These are phyloP conservation scores for Sugiyamaella mastotermitis DNA, from an alignment of 805 yeast species.

Conservation along the genomic window DNA sequence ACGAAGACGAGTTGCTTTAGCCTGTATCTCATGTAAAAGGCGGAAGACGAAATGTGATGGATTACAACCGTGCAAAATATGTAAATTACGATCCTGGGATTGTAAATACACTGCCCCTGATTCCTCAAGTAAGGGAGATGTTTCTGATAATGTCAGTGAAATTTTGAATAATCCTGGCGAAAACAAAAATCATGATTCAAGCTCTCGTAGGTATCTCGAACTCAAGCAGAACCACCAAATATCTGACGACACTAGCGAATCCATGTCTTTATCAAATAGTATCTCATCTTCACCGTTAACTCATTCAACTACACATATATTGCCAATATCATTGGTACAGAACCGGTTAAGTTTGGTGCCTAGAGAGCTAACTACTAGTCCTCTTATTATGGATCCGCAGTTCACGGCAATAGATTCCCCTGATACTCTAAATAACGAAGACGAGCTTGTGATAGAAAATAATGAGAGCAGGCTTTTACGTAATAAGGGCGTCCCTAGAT, in stretches of 20 bases:
- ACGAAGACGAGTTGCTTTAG: slow-evolving; percentile 38
- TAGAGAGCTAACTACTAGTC: neutral
- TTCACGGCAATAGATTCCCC: too few relatives aligned
- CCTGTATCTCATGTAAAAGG: slow-evolving; percentile 40
- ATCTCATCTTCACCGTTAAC: too few relatives aligned
- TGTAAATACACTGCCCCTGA: slow-evolving; percentile 26
- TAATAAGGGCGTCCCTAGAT: slow-evolving; percentile 32
- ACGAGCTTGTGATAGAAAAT: too few relatives aligned
- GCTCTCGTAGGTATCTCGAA: too few relatives aligned
- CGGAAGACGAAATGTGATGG: slow-evolving; percentile 34
- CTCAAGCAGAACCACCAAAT: too few relatives aligned
- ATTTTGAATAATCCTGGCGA: too few relatives aligned
- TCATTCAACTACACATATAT: too few relatives aligned
- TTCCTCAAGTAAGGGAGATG: neutral
- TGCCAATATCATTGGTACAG: neutral
- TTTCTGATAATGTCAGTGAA: too few relatives aligned
- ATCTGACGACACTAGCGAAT: too few relatives aligned
- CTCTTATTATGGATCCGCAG: neutral
- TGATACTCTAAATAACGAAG: too few relatives aligned
- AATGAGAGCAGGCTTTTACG: slow-evolving; percentile 31
- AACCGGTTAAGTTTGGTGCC: neutral
- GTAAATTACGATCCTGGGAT: slow-evolving; percentile 24
- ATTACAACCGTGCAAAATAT: slow-evolving; percentile 31
- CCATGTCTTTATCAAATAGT: too few relatives aligned
- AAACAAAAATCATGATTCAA: too few relatives aligned